These are phyloP conservation scores for Dipteronia sinensis DNA, from an alignment of 345 rosid species.

Conservation along the genomic window DNA sequence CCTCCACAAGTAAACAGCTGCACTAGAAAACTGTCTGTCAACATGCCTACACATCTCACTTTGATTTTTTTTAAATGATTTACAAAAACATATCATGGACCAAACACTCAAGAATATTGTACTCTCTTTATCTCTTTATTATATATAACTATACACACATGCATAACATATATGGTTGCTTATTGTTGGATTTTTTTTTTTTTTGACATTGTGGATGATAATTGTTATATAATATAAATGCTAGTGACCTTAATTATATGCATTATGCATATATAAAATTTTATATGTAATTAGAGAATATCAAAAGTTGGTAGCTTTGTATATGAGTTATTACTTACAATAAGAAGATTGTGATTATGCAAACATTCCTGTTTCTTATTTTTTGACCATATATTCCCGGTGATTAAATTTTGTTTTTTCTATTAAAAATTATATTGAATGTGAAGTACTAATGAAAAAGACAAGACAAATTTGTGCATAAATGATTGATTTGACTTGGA, in stretches of 20 bases:
- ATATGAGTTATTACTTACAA: too few relatives aligned
- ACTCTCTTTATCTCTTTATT: background rate
- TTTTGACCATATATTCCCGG: background rate
- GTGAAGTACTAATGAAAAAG: too few relatives aligned
- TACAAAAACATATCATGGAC: background rate
- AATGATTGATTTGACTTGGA: background rate
- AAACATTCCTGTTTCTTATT: background rate
- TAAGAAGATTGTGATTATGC: background rate
- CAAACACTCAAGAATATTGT: background rate
- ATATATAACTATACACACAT: too few relatives aligned
- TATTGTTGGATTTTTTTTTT: background rate
- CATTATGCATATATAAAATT: background rate
- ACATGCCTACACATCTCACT: constrained; percentile 26
- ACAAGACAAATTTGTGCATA: background rate
- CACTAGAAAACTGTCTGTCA: constrained; percentile 3
- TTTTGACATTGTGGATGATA: background rate
- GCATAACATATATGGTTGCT: background rate
- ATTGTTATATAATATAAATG: background rate
- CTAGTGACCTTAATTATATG: background rate
- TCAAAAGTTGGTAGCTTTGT: background rate
- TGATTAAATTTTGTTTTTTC: background rate
- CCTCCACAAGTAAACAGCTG: constrained; percentile 16
- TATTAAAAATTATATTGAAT: too few relatives aligned
- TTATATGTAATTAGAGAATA: background rate
- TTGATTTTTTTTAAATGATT: background rate